Evolutionary conservation across 2,329 filamentous ascomycete genomes (phyloP).

Genomic region (Gaeumannomyces sp.): DNA sequence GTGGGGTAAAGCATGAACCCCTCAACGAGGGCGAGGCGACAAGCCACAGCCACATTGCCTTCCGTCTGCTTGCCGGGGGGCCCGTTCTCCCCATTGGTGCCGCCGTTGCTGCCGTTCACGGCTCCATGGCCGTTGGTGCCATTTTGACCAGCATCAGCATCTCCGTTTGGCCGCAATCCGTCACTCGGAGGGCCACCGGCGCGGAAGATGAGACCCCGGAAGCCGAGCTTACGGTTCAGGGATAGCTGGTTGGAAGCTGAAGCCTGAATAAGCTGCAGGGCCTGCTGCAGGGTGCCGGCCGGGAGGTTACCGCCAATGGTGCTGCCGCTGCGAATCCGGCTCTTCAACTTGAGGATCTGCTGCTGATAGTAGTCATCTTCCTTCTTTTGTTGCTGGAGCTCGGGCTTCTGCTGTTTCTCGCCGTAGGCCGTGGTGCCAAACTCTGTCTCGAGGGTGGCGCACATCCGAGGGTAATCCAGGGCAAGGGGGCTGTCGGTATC

Average conservation of each 20-base stretch:
- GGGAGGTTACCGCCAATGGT: background rate
- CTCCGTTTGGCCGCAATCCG: background rate
- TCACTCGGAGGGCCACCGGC: too few relatives aligned
- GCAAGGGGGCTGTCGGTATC: background rate
- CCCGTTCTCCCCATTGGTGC: background rate
- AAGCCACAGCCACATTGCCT: background rate
- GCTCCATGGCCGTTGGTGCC: too few relatives aligned
- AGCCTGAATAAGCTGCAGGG: background rate
- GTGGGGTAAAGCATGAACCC: background rate
- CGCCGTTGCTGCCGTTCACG: background rate
- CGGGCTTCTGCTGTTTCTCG: background rate
- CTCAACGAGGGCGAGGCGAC: conserved; percentile 1
- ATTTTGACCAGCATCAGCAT: background rate
- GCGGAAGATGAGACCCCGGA: background rate
- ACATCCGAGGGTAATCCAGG: background rate
- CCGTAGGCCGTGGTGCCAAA: background rate
- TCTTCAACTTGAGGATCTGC: background rate
- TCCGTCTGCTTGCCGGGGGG: background rate
- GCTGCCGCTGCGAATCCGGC: background rate
- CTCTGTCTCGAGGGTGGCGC: background rate
- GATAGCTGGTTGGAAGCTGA: background rate
- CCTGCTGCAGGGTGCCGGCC: background rate
- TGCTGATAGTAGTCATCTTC: background rate
- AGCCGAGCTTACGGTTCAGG: background rate
- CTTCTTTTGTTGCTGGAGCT: background rate